Evolutionary conservation across 2,329 filamentous ascomycete species (phyloP), one percentile per base, ranked within the genome.

Genomic region (Botrytis fragariae): DNA sequence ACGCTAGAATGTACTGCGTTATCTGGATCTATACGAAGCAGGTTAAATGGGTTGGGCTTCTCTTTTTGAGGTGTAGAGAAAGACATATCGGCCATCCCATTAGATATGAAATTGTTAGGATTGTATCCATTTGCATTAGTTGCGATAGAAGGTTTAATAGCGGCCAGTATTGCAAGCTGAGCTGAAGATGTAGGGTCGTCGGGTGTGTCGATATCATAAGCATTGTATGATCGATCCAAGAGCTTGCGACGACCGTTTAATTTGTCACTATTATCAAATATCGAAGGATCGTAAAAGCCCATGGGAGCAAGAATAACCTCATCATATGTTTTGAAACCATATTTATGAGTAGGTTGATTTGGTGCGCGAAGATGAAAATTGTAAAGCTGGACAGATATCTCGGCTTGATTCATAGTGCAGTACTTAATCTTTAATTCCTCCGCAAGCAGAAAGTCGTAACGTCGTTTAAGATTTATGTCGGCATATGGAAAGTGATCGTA

Each of bases 251-350:
- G 90, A 60, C 93, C 91, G 32, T 87, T 85, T 18, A 98, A 87
- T 84, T 99, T 99, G 51, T 88, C 84, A 42, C 87, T 89, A 78
- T 94, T 92, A 80, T 97, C 93, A 77, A 98, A 97, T 72, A 98
- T 92, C 3, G 88, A 85, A 0, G 96, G 95, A 74, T 95, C 92
- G 82, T 97, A 98, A 79, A 95, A 93, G n/a, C 94, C 95, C 91
- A 97, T 94, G 1, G 95, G 92, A 0, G 96, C 92, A n/a, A 99
- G 87, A 78, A 97, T 93, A 35, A 97, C 92, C 82, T 98, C 96
- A 78, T 99, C 96, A 80, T 98, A 99, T 0, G 93, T 95, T 85
- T 98, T 98, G 87, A 98, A 98, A 59, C 91, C 89, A 83, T 97
- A 98, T 83, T 97, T 98, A 76, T 91, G 89, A 1, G 96, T 99